Percentiles rank a stretch among this genome's conserved stretches.
Conservation (phyloP, 176 grass and related monocot species). For the Guadua angustifolia region DNA sequence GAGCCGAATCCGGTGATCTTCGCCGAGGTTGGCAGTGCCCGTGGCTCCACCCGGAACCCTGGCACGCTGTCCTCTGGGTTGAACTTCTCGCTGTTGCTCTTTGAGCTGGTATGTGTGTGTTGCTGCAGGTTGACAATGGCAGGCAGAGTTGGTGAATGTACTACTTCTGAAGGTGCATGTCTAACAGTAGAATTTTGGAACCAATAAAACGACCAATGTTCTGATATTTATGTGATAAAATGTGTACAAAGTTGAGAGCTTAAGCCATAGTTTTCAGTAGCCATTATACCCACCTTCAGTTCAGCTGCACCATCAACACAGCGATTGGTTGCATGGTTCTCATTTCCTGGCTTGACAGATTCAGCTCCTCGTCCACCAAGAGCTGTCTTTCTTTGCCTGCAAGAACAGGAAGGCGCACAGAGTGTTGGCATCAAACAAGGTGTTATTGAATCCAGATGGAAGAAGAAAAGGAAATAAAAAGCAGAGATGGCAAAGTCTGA, state of each 20-base stretch:
- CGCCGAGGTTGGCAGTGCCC: constrained; percentile 17
- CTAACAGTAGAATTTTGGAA: neutral
- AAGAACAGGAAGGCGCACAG: constrained; percentile 24
- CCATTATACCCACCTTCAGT: constrained; percentile 47
- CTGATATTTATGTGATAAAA: neutral
- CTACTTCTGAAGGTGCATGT: neutral
- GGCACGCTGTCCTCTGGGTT: constrained; percentile 54
- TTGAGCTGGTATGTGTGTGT: constrained; percentile 58
- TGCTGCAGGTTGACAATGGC: constrained; percentile 40
- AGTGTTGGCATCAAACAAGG: constrained; percentile 29
- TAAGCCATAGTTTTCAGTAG: neutral
- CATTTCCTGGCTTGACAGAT: constrained; percentile 61
- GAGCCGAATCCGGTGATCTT: constrained; percentile 41
- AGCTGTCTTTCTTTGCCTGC: constrained; percentile 62
- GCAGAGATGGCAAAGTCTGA: constrained; percentile 14
- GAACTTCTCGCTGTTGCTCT: constrained; percentile 58
- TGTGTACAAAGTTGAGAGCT: neutral
- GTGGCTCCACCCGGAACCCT: constrained; percentile 54
- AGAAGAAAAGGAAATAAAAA: neutral
- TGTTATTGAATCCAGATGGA: constrained; percentile 24
- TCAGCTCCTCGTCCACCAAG: constrained; percentile 56
- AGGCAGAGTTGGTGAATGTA: constrained; percentile 20
- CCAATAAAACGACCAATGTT: neutral
- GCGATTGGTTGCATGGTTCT: constrained; percentile 47
- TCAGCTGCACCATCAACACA: constrained; percentile 50